Base-by-base conservation (phyloP, 2,329 filamentous ascomycete genomes). In the Pseudogymnoascus sp. region DNA sequence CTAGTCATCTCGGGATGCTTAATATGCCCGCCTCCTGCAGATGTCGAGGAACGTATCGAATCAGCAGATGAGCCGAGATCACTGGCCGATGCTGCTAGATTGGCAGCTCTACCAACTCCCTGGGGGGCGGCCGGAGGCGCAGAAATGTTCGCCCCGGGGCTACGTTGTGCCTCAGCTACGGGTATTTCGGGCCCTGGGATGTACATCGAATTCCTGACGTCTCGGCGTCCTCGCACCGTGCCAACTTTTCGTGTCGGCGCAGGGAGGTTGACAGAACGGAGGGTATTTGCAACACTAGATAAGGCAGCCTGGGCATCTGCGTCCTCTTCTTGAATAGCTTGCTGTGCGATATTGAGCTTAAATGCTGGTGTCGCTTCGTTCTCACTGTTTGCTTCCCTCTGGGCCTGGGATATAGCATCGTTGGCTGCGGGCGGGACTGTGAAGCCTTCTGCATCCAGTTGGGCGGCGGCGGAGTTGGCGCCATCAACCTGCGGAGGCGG, bases 201-300 rank as follows among this genome's bases (percentile, higher is more conserved):
- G 71, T 94, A 93, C 61, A 96, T 87, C 1, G 92, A 97, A 74
- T 96, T 96, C 63, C 93, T 85, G 65, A 95, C 90, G 72, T 97
- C 93, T 71, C 94, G 84, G 64, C 94, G 88, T 60, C 94, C 94
- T 67, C 94, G 85, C 13, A 96, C 79, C 12, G 92, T 97, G 52
- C 89, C 88, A 12, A 83, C 78, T 69, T 86, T 88, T 27, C 88
- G 84, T 62, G 83, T 82, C 18, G 91, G 85, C 62, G 86, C 82
- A 27, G 76, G 75, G 73, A 81, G 74, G 75, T 85, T 79, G 69
- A 80, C 75, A 37, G 79, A 78, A 62, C 87, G 86, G 37, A 95
- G 77, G 1, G 87, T 88, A 69, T 87, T 90, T 31, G 87, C 86
- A 58, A 94, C 86, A 69, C 82, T 92, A 2, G 88, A 87, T 59